Conservation (phyloP, 257 asterid species). For the Solanum chiquidenum region DNA sequence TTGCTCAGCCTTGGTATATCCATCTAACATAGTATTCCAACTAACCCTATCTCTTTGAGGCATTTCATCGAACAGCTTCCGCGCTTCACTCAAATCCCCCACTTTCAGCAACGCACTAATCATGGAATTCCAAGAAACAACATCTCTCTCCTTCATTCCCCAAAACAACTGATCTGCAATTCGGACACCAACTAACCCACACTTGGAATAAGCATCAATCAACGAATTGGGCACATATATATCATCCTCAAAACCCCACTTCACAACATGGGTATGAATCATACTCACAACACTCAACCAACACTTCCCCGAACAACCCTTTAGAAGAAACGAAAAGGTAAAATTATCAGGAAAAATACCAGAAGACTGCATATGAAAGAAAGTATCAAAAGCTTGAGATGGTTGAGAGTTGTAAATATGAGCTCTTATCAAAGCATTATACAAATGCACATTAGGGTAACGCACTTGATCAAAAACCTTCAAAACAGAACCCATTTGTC, state of each 20-base stretch:
- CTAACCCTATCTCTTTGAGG: constrained; percentile 20
- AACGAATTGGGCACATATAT: constrained; percentile 50
- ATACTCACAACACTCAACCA: constrained; percentile 29
- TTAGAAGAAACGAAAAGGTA: constrained; percentile 54
- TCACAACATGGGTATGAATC: constrained; percentile 57
- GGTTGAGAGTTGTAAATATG: constrained; percentile 33
- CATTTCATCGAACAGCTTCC: constrained; percentile 25
- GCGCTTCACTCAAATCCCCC: constrained; percentile 16
- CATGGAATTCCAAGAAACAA: constrained; percentile 63
- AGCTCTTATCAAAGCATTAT: constrained; percentile 47
- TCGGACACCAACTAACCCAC: constrained; percentile 39
- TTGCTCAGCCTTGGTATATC: constrained; percentile 18
- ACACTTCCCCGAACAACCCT: constrained; percentile 31
- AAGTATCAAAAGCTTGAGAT: constrained; percentile 33
- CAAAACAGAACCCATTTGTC: constrained; percentile 35
- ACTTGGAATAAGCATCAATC: constrained; percentile 57
- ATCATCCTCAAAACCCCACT: constrained; percentile 40
- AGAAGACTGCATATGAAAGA: constrained; percentile 32
- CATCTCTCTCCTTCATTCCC: constrained; percentile 43
- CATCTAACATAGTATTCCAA: constrained; percentile 31
- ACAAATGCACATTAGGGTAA: constrained; percentile 35
- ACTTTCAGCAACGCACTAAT: constrained; percentile 25
- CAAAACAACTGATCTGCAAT: constrained; percentile 38
- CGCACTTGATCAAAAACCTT: constrained; percentile 44
- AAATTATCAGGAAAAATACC: constrained; percentile 54